Conservation (phyloP, 495 filamentous ascomycete genomes). For the Podospora tetraspora region DNA sequence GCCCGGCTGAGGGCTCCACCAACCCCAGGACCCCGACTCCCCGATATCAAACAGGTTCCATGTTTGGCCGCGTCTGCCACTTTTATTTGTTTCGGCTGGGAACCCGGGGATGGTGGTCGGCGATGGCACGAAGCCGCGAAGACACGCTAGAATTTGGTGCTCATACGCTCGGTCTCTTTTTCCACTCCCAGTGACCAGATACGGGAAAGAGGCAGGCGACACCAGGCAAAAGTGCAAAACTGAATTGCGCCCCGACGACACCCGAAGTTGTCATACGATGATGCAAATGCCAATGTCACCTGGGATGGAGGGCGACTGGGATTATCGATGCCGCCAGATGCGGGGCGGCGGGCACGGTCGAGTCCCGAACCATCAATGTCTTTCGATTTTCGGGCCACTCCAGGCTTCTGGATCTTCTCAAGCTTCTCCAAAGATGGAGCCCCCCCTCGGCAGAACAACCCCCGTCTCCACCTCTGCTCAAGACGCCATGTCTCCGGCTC, state of each 20-base stretch:
- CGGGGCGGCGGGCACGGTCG: not conserved
- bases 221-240: not conserved
- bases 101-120: not conserved
- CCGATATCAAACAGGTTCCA: not conserved
- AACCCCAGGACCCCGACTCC: not conserved
- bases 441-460: not conserved
- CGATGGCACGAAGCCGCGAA: not conserved
- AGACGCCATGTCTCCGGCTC: not conserved
- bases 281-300: not conserved
- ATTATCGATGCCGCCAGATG: constrained; percentile 1
- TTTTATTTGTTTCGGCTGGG: not conserved
- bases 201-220: not conserved
- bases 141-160: not conserved
- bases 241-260: not conserved
- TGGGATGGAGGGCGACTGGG: not conserved
- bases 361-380: not conserved
- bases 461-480: not conserved
- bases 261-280: not conserved
- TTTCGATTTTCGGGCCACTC: constrained; percentile 4
- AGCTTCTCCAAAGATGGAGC: not conserved
- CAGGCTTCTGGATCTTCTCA: constrained; percentile 3
- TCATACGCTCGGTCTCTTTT: not conserved
- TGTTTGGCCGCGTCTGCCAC: not conserved
- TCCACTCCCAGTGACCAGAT: not conserved
- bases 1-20: not conserved